A percentile compares a stretch with the other conserved stretches of the same genome.
Conservation (phyloP, 164 flowering plant genomes). For the Warburgia ugandensis region DNA sequence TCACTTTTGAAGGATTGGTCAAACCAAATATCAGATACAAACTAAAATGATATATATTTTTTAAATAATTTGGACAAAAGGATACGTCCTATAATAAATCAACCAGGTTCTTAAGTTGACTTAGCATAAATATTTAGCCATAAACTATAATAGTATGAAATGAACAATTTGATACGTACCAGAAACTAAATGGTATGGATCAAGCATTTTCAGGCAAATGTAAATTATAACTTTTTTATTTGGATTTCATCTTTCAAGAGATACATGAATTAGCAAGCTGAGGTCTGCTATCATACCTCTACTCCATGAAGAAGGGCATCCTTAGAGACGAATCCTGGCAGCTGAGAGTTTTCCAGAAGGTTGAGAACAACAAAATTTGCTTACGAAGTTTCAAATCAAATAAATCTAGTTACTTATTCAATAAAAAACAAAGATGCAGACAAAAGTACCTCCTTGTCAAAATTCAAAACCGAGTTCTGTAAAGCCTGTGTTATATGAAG, state of each 20-base stretch:
- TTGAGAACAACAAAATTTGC: background rate
- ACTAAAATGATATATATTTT: too few relatives aligned
- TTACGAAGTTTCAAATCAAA: background rate
- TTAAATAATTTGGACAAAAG: too few relatives aligned
- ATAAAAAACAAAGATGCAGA: background rate
- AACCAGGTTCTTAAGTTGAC: too few relatives aligned
- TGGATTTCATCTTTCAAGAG: background rate
- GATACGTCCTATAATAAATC: too few relatives aligned
- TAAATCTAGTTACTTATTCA: background rate
- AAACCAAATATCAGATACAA: too few relatives aligned
- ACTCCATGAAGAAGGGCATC: constrained; percentile 95
- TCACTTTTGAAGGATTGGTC: too few relatives aligned
- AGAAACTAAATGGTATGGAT: too few relatives aligned
- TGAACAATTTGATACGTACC: too few relatives aligned
- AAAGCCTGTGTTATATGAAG: constrained; percentile 62
- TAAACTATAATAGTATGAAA: too few relatives aligned
- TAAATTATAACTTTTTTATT: too few relatives aligned
- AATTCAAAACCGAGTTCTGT: constrained; percentile 50
- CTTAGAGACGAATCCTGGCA: constrained; percentile 76
- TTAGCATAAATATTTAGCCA: too few relatives aligned
- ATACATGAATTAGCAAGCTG: background rate
- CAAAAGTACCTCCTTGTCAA: constrained; percentile 72
- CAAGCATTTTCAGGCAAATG: too few relatives aligned
- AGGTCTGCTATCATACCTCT: constrained; percentile 44
- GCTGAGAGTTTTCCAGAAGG: constrained; percentile 33